Evolutionary conservation across 768 basidiomycete genomes (phyloP).

Genomic region (Hirschioporus abietinus): DNA sequence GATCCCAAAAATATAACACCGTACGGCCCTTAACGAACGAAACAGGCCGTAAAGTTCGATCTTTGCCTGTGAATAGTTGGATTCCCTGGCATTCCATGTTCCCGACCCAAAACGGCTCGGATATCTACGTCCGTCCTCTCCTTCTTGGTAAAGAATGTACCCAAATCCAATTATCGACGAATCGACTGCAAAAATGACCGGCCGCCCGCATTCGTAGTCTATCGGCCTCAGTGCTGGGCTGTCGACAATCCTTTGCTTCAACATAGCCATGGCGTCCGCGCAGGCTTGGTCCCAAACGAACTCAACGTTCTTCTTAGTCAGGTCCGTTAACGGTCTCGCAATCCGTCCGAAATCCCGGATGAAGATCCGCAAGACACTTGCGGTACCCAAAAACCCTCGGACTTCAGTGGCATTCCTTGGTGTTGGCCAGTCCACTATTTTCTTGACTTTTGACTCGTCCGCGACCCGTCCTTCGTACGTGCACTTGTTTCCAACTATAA

Average conservation of each 20-base stretch:
- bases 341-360: conserved; percentile 20
- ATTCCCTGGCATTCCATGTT: conserved; percentile 25
- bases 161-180: conserved; percentile 22
- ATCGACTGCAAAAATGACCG: conserved; percentile 21
- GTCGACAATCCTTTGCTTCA: conserved; percentile 14
- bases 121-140: conserved; percentile 13
- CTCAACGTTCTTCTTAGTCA: conserved; percentile 17
- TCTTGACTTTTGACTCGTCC: conserved; percentile 20
- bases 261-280: conserved; percentile 11
- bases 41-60: conserved; percentile 24
- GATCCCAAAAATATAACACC: conserved; percentile 24
- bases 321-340: conserved; percentile 13
- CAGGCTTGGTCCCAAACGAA: conserved; percentile 17
- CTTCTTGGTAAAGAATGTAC: conserved; percentile 23
- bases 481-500: conserved; percentile 34
- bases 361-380: conserved; percentile 17
- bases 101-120: conserved; percentile 35
- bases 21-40: conserved; percentile 5
- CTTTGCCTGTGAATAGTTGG: conserved; percentile 20
- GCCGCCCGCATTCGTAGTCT: conserved; percentile 15
- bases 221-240: conserved; percentile 17
- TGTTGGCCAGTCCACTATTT: conserved; percentile 21
- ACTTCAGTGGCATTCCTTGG: conserved; percentile 18
- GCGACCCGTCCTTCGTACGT: conserved; percentile 28
- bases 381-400: conserved; percentile 21